phyloP scores from a whole-genome alignment of 2,329 filamentous ascomycete species.

The Aureobasidium sp. region DNA sequence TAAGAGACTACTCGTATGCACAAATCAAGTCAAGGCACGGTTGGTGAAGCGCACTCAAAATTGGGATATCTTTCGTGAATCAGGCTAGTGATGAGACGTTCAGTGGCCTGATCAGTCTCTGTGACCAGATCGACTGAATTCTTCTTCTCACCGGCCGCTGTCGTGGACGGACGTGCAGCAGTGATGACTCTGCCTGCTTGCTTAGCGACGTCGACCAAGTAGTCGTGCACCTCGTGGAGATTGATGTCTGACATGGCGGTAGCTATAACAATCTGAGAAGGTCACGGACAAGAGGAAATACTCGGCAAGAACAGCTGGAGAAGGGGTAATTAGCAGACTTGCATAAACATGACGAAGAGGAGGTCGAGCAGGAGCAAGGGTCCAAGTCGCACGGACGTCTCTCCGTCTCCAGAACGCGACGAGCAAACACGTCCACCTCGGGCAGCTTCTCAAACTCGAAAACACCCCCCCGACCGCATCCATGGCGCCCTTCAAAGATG shows the following conservation, averaged over 20 bases:
- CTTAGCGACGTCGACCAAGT: conserved; percentile 38
- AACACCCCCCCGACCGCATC: not conserved
- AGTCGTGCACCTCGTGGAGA: conserved; percentile 42
- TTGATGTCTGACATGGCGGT: conserved; percentile 22
- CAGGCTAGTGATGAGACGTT: conserved; percentile 46
- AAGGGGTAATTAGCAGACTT: not conserved
- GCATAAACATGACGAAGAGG: not conserved
- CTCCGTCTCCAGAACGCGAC: not conserved
- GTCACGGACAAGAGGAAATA: not conserved
- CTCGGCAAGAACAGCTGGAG: not conserved
- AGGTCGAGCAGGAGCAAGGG: not conserved
- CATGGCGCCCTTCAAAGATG: conserved; percentile 40
- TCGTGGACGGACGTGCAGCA: conserved; percentile 35
- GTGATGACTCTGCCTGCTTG: conserved; percentile 40
- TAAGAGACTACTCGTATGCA: not conserved
- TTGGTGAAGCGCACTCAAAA: conserved; percentile 36
- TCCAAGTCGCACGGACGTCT: not conserved
- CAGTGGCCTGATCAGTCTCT: conserved; percentile 55
- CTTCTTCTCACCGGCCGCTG: conserved; percentile 39
- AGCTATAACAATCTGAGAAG: not conserved
- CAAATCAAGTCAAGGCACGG: not conserved
- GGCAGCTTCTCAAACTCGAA: not conserved
- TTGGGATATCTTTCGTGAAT: conserved; percentile 45
- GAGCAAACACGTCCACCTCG: conserved; percentile 5
- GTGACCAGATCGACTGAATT: conserved; percentile 55